Base-by-base conservation (phyloP, 257 asterid genomes). In the Scutellaria baicalensis region DNA sequence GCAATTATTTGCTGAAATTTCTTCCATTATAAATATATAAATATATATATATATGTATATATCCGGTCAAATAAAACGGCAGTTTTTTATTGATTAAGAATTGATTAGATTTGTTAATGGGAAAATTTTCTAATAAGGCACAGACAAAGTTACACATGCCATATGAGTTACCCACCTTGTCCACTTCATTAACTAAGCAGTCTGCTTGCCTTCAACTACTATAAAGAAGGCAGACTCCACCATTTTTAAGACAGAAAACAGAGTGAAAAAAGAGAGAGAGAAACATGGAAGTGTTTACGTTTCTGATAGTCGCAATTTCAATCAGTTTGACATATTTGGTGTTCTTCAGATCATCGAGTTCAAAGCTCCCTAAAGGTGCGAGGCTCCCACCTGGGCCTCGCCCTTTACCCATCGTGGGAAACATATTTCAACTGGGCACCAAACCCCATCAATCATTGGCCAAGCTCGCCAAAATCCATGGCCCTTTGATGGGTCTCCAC, bases 371-470 rank as follows among this genome's bases (percentile, higher is more conserved):
- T 14, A 55, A 3, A 36, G 13, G 45, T 35, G 8, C 12, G 1
- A 58, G 35, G 45, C 70, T 65, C 6, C 70, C 70, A 0, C 70
- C 70, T 4, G 70, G 70, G 13, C 70, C 70, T 3, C n/a, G 11
- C 6, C 70, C 70, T 11, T 48, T 65, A 0, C 76, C 76, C 0
- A 45, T 75, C 47, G 38, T 70, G 9, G 76, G 80, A 14, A 76
- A 76, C 72, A 64, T 70, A 7, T 23, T 70, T 12, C 73, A 64
- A 9, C 31, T 70, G 1, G 64, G 51, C 5, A 8, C 21, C 11
- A 56, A 36, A 18, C 76, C 80, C 12, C 76, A 78, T 60, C 66
- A 69, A 14, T 51, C 78, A 6, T 60, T 79, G 1, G 71, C 78
- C 36, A 9, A 54, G 3, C 60, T 82, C 6, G 49, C 84, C 38